phyloP scores from a whole-genome alignment of 441 rosid genomes.

The Arabidopsis lyrata region DNA sequence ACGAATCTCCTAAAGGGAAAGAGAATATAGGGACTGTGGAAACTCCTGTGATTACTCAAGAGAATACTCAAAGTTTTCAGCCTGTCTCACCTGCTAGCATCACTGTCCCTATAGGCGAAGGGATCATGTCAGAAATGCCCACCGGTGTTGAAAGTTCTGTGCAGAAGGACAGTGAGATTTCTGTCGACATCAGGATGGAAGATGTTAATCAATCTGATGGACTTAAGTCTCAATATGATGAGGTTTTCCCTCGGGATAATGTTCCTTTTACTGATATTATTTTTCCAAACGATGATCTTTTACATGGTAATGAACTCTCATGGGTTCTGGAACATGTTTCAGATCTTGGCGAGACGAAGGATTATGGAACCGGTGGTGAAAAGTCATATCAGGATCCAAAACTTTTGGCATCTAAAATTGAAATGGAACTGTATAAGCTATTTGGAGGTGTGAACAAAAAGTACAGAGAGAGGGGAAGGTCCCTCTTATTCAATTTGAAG shows the following conservation, averaged over 20 bases:
- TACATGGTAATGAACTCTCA: conserved; percentile 94
- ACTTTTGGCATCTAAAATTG: conserved; percentile 71
- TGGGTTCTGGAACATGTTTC: conserved; percentile 81
- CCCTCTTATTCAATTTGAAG: conserved; percentile 89
- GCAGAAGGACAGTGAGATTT: conserved; percentile 40
- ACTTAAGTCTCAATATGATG: conserved; percentile 53
- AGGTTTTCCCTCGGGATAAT: conserved; percentile 63
- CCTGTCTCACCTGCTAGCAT: conserved; percentile 40
- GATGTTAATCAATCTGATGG: conserved; percentile 44
- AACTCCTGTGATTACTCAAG: conserved; percentile 37
- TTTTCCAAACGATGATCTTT: conserved; percentile 87
- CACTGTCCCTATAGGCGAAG: conserved; percentile 38
- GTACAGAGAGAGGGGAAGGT: conserved; percentile 94
- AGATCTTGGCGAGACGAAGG: conserved; percentile 48
- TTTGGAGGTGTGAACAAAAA: conserved; percentile 97
- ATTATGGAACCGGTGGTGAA: conserved; percentile 42
- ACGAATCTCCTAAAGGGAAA: conserved; percentile 42
- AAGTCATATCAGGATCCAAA: conserved; percentile 54
- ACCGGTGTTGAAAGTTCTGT: conserved; percentile 40
- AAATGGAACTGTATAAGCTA: conserved; percentile 82
- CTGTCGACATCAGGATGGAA: conserved; percentile 35
- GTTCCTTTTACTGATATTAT: conserved; percentile 71
- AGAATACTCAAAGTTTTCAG: conserved; percentile 43
- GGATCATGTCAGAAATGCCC: conserved; percentile 32
- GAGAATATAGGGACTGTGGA: conserved; percentile 51